A percentile compares a stretch with the other conserved stretches of the same genome.
phyloP scores from a whole-genome alignment of 2,329 filamentous ascomycete species.

The Cladophialophora immunda region DNA sequence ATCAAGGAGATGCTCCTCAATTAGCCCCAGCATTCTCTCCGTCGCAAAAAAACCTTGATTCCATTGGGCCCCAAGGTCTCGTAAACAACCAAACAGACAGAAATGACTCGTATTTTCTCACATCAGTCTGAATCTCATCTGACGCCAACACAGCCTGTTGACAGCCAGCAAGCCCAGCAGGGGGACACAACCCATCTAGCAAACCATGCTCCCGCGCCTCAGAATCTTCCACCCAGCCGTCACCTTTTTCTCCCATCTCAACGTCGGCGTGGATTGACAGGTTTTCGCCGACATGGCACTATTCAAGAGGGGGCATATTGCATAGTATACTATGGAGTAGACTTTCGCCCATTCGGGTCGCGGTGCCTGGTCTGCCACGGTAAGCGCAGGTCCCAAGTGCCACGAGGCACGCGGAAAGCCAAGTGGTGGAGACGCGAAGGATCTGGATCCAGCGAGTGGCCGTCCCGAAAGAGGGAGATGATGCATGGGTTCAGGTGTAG shows the following conservation, averaged over 20 bases:
- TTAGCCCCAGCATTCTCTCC: neutral
- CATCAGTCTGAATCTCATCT: slow-evolving; percentile 8
- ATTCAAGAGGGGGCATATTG: slow-evolving; percentile 14
- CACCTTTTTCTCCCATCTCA: neutral
- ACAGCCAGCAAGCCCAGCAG: neutral
- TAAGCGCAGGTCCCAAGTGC: slow-evolving; percentile 17
- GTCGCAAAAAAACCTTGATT: neutral
- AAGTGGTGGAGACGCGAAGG: slow-evolving; percentile 22
- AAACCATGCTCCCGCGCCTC: neutral
- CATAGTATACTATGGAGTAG: slow-evolving; percentile 18
- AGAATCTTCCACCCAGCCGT: neutral
- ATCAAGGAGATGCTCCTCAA: slow-evolving; percentile 4
- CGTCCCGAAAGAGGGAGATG: slow-evolving; percentile 9
- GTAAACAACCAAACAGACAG: slow-evolving; percentile 3
- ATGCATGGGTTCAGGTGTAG: neutral
- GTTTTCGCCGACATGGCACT: slow-evolving; percentile 18
- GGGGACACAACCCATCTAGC: neutral
- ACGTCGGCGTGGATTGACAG: slow-evolving; percentile 7
- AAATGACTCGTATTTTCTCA: slow-evolving; percentile 19
- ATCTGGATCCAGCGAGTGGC: slow-evolving; percentile 19
- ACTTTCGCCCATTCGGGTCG: neutral
- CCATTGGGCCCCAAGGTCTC: neutral
- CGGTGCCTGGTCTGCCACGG: slow-evolving; percentile 8
- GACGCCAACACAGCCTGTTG: slow-evolving; percentile 1
- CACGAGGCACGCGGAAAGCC: slow-evolving; percentile 19